Evolutionary conservation across 1,139 yeast genomes (phyloP), one percentile per base, ranked within the genome.

Genomic region (Pichia sp.): DNA sequence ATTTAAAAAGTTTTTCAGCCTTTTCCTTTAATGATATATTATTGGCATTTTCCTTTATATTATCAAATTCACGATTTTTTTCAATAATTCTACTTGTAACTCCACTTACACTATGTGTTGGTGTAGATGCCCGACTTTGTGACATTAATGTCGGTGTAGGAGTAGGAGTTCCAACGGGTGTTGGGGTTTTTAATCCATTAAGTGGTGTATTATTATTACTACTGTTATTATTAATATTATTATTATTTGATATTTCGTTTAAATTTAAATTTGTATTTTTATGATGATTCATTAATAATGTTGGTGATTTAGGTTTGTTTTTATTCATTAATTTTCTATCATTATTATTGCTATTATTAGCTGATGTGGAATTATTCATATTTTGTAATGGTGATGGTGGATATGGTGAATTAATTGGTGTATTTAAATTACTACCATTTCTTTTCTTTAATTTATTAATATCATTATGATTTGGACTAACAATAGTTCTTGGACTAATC

Each of bases 71-170:
- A 2, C 8, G 10, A 22, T 10, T 22, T 22, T 4, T 32, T 22
- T 32, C 35, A 32, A 32, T 6, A 22, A 7, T 29, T n/a, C 6
- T 32, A 9, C 31, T 22, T 16, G 5, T 16, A 9, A 25, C 6
- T n/a, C 28, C 16, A 28, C 16, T 10, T n/a, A 20, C 27, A 34
- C 31, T 33, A 4, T 24, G 30, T 30, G 46, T 34, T 26, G 50
- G 47, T 5, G 50, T 41, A 3, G 43, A 30, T 3, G 26, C 29
- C 4, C 32, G 6, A n/a, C 41, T 43, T 9, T 43, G 46, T 8
- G 49, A 46, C 10, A 37, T 16, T 24, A 46, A 28, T 2, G 42
- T 30, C 5, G 47, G 45, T 3, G 47, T 43, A 12, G n/a, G n/a
- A n/a, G n/a, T n/a, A n/a, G 41, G 16, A 3, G 41, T 38, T 7